A percentile compares a stretch with the other conserved stretches of the same genome.
Evolutionary conservation across 164 flowering plant species (phyloP).

Genomic region (Chimonanthus praecox): DNA sequence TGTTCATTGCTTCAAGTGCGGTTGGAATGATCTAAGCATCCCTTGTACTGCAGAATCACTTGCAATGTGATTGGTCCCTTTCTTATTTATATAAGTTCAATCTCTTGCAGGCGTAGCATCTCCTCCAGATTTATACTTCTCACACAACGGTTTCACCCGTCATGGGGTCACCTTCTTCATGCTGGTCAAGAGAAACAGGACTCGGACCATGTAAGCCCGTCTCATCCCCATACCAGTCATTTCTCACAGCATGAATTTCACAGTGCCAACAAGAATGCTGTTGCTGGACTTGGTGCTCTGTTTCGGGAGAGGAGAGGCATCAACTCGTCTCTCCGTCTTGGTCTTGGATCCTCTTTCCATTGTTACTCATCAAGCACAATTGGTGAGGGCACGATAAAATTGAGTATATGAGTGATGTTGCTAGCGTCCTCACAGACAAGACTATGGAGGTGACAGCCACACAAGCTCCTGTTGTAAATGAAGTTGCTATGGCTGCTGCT

Average conservation of each 20-base stretch:
- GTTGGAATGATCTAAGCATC: too few relatives aligned
- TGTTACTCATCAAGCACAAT: slow-evolving; percentile 53
- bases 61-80: too few relatives aligned
- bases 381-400: slow-evolving; percentile 44
- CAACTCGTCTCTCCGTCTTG: slow-evolving; percentile 10
- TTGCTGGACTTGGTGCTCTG: slow-evolving; percentile 22
- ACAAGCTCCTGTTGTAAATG: slow-evolving; percentile 55
- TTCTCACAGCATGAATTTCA: neutral
- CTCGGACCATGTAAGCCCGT: slow-evolving; percentile 8
- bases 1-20: too few relatives aligned
- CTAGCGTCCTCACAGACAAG: slow-evolving; percentile 43
- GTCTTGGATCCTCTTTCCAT: slow-evolving; percentile 20
- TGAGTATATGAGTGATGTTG: slow-evolving; percentile 37
- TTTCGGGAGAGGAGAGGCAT: slow-evolving; percentile 19
- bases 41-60: too few relatives aligned
- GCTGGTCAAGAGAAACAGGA: slow-evolving; percentile 26
- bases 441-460: slow-evolving; percentile 35
- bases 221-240: slow-evolving; percentile 11
- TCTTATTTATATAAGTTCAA: too few relatives aligned
- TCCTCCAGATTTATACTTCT: slow-evolving; percentile 29
- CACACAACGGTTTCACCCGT: slow-evolving; percentile 36
- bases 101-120: slow-evolving; percentile 40
- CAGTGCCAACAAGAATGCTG: slow-evolving; percentile 17
- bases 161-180: slow-evolving; percentile 32
- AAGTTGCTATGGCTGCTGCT: slow-evolving; percentile 86